A percentile compares a stretch with the other conserved stretches of the same genome.
Evolutionary conservation across 352 stramenopile genomes (phyloP).

Genomic region (Pythium myriotylum): DNA sequence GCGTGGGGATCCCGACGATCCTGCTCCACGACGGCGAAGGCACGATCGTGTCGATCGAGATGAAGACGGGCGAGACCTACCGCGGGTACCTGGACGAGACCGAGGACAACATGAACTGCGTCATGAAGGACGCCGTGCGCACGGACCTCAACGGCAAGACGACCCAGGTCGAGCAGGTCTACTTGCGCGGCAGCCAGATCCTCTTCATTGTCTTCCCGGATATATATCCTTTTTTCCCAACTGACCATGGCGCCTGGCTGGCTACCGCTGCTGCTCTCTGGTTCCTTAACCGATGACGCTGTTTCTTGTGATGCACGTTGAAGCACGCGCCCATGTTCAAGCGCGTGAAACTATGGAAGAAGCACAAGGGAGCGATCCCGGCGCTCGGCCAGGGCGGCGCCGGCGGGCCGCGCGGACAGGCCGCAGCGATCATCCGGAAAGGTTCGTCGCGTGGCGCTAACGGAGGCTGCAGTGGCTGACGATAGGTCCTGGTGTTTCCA

Average conservation of each 20-base stretch:
- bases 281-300: conserved; percentile 34
- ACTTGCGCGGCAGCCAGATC: conserved; percentile 86
- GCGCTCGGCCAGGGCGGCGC: conserved; percentile 67
- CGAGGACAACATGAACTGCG: conserved; percentile 92
- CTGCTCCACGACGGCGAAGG: conserved; percentile 86
- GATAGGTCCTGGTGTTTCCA: conserved; percentile 5
- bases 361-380: conserved; percentile 79
- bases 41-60: conserved; percentile 88
- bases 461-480: not conserved
- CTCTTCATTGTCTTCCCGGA: conserved; percentile 88
- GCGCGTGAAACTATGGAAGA: conserved; percentile 88
- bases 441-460: conserved; percentile 25
- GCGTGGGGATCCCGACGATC: conserved; percentile 84
- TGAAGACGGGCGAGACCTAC: conserved; percentile 87
- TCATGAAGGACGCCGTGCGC: conserved; percentile 85
- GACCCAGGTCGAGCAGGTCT: conserved; percentile 80
- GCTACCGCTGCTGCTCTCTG: not conserved
- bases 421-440: conserved; percentile 82
- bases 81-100: conserved; percentile 85
- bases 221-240: conserved; percentile 81
- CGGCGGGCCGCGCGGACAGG: conserved; percentile 64
- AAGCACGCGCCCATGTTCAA: conserved; percentile 90
- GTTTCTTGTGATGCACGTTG: conserved; percentile 51
- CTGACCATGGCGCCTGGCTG: not conserved
- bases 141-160: conserved; percentile 84